phyloP scores from a whole-genome alignment of 495 filamentous ascomycete species.

The Sphaerosporella brunnea region DNA sequence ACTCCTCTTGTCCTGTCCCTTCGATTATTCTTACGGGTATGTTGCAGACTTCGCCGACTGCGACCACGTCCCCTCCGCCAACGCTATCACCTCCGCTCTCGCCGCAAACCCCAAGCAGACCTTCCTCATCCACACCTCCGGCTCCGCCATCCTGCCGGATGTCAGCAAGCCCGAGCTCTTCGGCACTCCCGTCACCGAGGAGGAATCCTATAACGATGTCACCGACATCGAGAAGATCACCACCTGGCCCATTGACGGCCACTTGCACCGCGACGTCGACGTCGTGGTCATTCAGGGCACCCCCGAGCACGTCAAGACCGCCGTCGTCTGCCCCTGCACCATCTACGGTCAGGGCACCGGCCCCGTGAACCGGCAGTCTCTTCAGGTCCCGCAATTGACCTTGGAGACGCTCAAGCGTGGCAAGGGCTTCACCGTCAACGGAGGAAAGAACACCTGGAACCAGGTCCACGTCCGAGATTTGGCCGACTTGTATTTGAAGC shows the following conservation, averaged over 20 bases:
- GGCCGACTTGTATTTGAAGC: constrained; percentile 41
- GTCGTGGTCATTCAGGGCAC: constrained; percentile 39
- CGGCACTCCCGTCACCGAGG: constrained; percentile 33
- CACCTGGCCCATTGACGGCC: constrained; percentile 37
- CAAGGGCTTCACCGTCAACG: constrained; percentile 43
- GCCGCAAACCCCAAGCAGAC: constrained; percentile 14
- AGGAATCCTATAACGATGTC: constrained; percentile 41
- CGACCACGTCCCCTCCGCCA: constrained; percentile 35
- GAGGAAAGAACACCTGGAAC: constrained; percentile 53
- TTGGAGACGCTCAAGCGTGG: constrained; percentile 40
- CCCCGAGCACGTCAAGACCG: constrained; percentile 38
- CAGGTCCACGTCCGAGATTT: constrained; percentile 60
- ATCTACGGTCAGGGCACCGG: constrained; percentile 65
- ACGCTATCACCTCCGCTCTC: constrained; percentile 34
- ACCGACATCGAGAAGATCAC: constrained; percentile 34
- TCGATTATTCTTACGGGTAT: no score
- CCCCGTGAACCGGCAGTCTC: constrained; percentile 46
- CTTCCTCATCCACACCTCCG: constrained; percentile 43
- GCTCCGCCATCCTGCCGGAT: constrained; percentile 37
- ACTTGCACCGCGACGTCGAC: constrained; percentile 43
- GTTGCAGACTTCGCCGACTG: constrained; percentile 36
- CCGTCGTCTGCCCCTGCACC: constrained; percentile 58
- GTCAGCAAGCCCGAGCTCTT: constrained; percentile 25
- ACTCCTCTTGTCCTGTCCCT: no score
- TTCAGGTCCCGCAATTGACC: constrained; percentile 46